Percentiles rank a stretch among this genome's conserved stretches.
These are phyloP conservation scores for Suhomyces yuchorum DNA, from an alignment of 1,139 yeast species.

Conservation along the genomic window DNA sequence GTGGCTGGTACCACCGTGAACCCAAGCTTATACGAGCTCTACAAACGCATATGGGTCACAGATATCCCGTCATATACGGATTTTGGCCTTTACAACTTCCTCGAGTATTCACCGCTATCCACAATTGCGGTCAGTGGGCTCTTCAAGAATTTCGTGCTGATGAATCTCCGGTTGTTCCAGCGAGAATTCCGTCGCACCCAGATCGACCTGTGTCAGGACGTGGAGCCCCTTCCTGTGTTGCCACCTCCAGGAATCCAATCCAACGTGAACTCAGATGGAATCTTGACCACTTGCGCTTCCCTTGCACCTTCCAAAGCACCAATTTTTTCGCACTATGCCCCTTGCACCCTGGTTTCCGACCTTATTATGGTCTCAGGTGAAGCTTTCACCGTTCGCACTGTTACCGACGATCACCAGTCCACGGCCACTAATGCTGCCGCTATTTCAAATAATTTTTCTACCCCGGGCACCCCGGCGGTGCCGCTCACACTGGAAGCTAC, in stretches of 20 bases:
- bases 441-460: too few species aligned
- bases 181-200: neutral
- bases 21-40: conserved; percentile 13
- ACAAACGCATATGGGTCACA: conserved; percentile 13
- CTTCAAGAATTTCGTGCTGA: neutral
- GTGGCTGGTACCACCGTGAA: conserved; percentile 1
- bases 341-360: neutral
- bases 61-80: conserved; percentile 4
- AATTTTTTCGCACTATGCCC: neutral
- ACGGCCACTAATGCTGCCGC: too few species aligned
- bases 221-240: neutral
- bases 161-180: neutral
- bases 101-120: neutral
- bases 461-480: too few species aligned
- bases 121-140: neutral
- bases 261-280: neutral
- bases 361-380: neutral
- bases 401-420: too few species aligned
- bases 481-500: too few species aligned
- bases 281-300: neutral
- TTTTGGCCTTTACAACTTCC: neutral
- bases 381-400: too few species aligned
- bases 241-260: neutral
- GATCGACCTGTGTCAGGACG: neutral
- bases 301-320: too few species aligned